Evolutionary conservation across 306 rosid genomes (phyloP), one percentile per base, ranked within the genome.

Genomic region (Vigna unguiculata): DNA sequence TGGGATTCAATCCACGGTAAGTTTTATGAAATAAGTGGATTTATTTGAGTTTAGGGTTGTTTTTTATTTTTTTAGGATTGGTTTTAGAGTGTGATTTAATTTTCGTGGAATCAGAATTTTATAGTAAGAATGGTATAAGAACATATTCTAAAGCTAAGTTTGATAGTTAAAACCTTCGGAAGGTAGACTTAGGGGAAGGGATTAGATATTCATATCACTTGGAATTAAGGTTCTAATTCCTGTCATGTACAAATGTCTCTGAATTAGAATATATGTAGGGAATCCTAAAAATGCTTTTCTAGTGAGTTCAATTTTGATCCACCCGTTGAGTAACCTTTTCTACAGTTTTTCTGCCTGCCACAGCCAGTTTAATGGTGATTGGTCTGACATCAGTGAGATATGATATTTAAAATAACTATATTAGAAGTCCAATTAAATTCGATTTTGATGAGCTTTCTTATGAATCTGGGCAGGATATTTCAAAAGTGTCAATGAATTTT

Each of bases 1-100:
- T 55, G 99, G 97, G 16, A 47, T 89, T 72, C 81, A 85, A 46
- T 95, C 99, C 1, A 82, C 58, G 83, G 99, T 95, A 28, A 63
- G 62, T 2, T 5, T 57, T 10, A 21, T 20, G 22, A 51, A 51
- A n/a, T 0, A 16, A 17, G 13, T 52, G 12, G 20, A 20, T 53
- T 21, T 54, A 4, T 53, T 20, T 9, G 14, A 53, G 59, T 53
- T 52, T 20, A 19, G 59, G 15, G 2, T 10, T 12, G 60, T 9
- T 15, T 2, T 21, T 52, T 3, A 9, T 51, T 3, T 9, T 52
- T 52, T 20, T 8, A 19, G 32, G 25, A 0, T 20, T 55, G 34
- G 32, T 21, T 54, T 55, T 5, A 1, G 65, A 25, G 20, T 13
- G 38, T 24, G 62, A 24, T 25, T 38, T 25, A 2, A 4, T 57